Evolutionary conservation across 208 protist species (phyloP).

Genomic region (Angomonas ambiguus): DNA sequence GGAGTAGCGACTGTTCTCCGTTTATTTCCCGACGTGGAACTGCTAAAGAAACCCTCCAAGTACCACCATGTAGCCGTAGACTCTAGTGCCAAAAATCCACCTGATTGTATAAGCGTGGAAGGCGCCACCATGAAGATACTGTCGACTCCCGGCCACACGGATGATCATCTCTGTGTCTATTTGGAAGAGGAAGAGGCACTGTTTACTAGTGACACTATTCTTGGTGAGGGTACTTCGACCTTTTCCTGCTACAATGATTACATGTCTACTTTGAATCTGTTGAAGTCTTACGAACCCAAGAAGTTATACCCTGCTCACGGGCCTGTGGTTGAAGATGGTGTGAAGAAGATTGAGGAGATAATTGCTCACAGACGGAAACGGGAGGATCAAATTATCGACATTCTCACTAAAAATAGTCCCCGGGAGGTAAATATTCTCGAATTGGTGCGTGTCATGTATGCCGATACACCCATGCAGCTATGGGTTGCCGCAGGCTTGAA

Average conservation of each 20-base stretch:
- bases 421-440: constrained; percentile 23
- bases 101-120: constrained; percentile 24
- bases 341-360: constrained; percentile 41
- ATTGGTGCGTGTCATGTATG: constrained; percentile 47
- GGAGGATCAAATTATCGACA: constrained; percentile 51
- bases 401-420: constrained; percentile 20
- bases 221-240: constrained; percentile 52
- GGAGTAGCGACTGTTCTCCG: constrained; percentile 35
- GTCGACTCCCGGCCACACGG: constrained; percentile 60
- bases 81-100: constrained; percentile 21
- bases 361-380: constrained; percentile 44
- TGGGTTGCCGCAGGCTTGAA: constrained; percentile 44
- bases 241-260: constrained; percentile 60
- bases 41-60: constrained; percentile 45
- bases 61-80: constrained; percentile 23
- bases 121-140: constrained; percentile 46
- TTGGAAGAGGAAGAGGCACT: constrained; percentile 49
- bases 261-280: constrained; percentile 38
- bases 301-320: constrained; percentile 61
- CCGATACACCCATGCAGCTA: constrained; percentile 29
- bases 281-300: constrained; percentile 22
- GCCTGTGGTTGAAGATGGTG: constrained; percentile 41
- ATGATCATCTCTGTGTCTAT: constrained; percentile 52
- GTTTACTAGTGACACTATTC: constrained; percentile 63
- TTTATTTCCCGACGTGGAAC: constrained; percentile 30